Percentiles rank a stretch among this genome's conserved stretches.
Conservation (phyloP, 176 grass and related monocot genomes). For the Chloris gayana region DNA sequence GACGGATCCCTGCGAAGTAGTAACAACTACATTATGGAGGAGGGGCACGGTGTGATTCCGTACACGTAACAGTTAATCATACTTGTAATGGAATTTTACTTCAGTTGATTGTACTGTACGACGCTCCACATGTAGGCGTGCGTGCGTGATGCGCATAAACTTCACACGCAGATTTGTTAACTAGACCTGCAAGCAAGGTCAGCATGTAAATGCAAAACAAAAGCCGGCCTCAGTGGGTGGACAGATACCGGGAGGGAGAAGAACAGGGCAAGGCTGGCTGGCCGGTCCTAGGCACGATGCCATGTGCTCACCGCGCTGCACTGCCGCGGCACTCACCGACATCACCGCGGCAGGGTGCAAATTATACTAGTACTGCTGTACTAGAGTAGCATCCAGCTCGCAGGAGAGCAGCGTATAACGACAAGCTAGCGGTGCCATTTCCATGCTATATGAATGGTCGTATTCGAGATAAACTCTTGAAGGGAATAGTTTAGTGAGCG, state of each 20-base stretch:
- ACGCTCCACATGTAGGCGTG: conserved; percentile 1
- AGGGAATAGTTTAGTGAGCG: background rate
- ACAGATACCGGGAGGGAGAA: background rate
- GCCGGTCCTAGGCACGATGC: conserved; percentile 19
- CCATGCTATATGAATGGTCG: no score
- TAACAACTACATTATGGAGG: background rate
- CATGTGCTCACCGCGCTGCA: conserved; percentile 18
- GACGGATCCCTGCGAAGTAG: background rate
- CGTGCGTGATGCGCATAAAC: background rate
- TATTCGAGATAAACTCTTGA: background rate
- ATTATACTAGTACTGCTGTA: background rate
- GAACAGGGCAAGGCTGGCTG: conserved; percentile 9
- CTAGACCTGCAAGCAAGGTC: conserved; percentile 9
- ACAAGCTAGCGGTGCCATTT: background rate
- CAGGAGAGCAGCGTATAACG: background rate
- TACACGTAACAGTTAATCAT: background rate
- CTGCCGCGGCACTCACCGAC: conserved; percentile 25
- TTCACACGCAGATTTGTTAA: background rate
- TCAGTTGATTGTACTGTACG: background rate
- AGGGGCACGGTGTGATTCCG: conserved; percentile 12
- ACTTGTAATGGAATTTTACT: background rate
- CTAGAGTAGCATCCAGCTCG: no score
- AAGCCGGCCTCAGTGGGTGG: background rate
- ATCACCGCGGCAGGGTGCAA: background rate
- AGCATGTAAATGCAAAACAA: conserved; percentile 29